These are phyloP conservation scores for Pyrenopolyporus hunteri DNA, from an alignment of 495 filamentous ascomycete genomes.

Conservation along the genomic window DNA sequence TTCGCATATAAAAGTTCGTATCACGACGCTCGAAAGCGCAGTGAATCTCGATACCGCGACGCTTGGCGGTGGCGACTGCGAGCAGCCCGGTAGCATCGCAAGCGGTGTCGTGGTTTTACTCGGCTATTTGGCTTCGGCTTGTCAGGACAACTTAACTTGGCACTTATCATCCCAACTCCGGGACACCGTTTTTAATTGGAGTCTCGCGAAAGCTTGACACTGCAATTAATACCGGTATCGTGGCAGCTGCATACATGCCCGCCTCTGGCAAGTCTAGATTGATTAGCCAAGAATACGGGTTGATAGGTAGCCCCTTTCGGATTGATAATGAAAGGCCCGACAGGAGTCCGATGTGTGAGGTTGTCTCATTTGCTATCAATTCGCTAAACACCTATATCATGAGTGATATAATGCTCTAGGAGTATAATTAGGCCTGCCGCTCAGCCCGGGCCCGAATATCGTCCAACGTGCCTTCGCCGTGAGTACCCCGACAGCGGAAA, in stretches of 20 bases:
- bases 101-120: slow-evolving; percentile 9
- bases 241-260: slow-evolving; percentile 36
- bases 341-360: slow-evolving; percentile 15
- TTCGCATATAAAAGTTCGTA: slow-evolving; percentile 9
- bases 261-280: slow-evolving; percentile 24
- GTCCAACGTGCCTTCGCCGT: slow-evolving; percentile 4
- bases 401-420: slow-evolving; percentile 4
- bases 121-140: slow-evolving; percentile 25
- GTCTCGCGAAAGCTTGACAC: slow-evolving; percentile 34
- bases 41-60: slow-evolving; percentile 24
- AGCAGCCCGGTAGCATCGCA: slow-evolving; percentile 14
- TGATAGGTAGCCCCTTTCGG: slow-evolving; percentile 2
- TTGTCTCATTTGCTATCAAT: slow-evolving; percentile 16
- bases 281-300: slow-evolving; percentile 28
- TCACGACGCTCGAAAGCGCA: not conserved
- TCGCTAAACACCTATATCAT: slow-evolving; percentile 8
- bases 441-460: not conserved
- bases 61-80: slow-evolving; percentile 33
- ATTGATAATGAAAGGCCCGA: slow-evolving; percentile 20
- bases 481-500: not conserved
- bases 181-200: slow-evolving; percentile 26
- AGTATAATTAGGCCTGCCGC: slow-evolving; percentile 2
- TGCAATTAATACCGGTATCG: slow-evolving; percentile 37
- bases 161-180: slow-evolving; percentile 21
- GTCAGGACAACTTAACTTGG: slow-evolving; percentile 35